A percentile compares a stretch with the other conserved stretches of the same genome.
phyloP scores from a whole-genome alignment of 108 stramenopile genomes.

The Craspedostauros australis region DNA sequence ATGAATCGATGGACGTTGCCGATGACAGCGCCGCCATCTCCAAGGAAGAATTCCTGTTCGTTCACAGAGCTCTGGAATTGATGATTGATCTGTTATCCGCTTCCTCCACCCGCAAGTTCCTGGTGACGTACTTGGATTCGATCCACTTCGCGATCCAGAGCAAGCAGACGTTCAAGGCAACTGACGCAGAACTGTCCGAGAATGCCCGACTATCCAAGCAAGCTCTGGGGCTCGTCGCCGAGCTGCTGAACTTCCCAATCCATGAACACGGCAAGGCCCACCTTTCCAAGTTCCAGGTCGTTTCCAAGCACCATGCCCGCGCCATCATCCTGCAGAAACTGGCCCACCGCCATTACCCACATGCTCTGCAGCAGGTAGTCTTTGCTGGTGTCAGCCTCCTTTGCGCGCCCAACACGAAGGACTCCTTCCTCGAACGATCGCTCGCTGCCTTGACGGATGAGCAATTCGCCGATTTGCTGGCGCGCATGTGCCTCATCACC shows the following conservation, averaged over 20 bases:
- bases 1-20: slow-evolving; percentile 11
- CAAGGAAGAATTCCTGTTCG: slow-evolving; percentile 31
- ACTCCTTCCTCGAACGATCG: slow-evolving; percentile 18
- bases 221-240: slow-evolving; percentile 26
- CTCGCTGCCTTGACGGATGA: slow-evolving; percentile 50
- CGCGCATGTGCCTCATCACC: slow-evolving; percentile 67
- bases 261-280: slow-evolving; percentile 20
- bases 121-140: slow-evolving; percentile 42
- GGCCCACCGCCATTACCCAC: slow-evolving; percentile 55
- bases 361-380: slow-evolving; percentile 51
- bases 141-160: slow-evolving; percentile 34
- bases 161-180: too few relatives aligned
- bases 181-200: too few relatives aligned
- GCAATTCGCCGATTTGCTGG: slow-evolving; percentile 59
- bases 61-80: slow-evolving; percentile 48
- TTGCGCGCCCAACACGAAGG: slow-evolving; percentile 16
- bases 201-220: slow-evolving; percentile 34
- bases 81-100: slow-evolving; percentile 46
- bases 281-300: slow-evolving; percentile 27
- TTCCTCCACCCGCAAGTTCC: slow-evolving; percentile 37
- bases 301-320: slow-evolving; percentile 36
- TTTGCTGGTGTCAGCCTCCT: slow-evolving; percentile 63
- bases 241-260: slow-evolving; percentile 32
- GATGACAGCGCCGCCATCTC: too few relatives aligned
- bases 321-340: slow-evolving; percentile 70